Evolutionary conservation across 2,329 filamentous ascomycete genomes (phyloP).

Genomic region (Dryadomyces quercus-mongolicae): DNA sequence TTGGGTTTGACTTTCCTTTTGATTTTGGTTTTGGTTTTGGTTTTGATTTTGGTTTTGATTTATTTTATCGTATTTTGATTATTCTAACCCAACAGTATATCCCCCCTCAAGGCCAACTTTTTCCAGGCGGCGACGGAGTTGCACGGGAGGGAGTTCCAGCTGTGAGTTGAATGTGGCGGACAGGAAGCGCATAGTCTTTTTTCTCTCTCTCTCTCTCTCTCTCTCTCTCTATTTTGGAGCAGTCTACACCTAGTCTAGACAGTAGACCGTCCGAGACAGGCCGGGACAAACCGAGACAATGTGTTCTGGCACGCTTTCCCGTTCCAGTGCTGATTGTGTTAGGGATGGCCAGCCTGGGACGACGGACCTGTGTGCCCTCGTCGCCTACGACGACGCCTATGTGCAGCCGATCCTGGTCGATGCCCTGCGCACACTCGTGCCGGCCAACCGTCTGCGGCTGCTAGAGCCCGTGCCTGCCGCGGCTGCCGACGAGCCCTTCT

Average conservation of each 20-base stretch:
- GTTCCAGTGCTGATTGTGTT: background rate
- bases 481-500: conserved; percentile 18
- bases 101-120: conserved; percentile 85
- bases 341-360: background rate
- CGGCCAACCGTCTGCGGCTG: conserved; percentile 39
- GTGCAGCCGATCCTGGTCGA: conserved; percentile 74
- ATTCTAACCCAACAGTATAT: conserved; percentile 47
- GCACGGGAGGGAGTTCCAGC: conserved; percentile 59
- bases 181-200: background rate
- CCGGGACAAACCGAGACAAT: background rate
- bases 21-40: background rate
- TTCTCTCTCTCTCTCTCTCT: too few relatives aligned
- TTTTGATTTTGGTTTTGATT: background rate
- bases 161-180: conserved; percentile 46
- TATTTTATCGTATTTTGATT: background rate
- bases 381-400: conserved; percentile 80
- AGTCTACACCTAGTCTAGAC: background rate
- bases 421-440: conserved; percentile 54
- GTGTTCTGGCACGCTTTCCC: too few relatives aligned
- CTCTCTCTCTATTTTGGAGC: too few relatives aligned
- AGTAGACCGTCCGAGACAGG: conserved; percentile 7
- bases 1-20: background rate
- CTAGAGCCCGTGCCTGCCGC: conserved; percentile 2
- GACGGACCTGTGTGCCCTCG: conserved; percentile 50
- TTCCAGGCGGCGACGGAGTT: conserved; percentile 57